Evolutionary conservation across 345 rosid species (phyloP).

Genomic region (Limnanthes douglasii): DNA sequence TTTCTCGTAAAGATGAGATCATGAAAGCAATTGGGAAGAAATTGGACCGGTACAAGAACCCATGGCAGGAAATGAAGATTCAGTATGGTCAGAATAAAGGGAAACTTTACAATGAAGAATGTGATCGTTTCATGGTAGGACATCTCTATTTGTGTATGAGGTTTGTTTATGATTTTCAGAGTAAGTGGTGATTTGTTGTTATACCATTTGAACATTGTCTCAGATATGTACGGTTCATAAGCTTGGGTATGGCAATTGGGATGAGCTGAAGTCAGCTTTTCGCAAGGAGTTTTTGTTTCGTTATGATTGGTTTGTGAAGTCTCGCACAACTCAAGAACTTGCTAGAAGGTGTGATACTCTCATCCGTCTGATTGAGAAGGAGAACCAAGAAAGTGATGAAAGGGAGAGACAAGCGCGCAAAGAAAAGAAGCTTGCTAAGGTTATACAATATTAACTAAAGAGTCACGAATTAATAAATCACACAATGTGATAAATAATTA

Average conservation of each 20-base stretch:
- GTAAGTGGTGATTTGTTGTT: too few species aligned
- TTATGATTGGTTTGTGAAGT: slow-evolving; percentile 99
- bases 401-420: slow-evolving; percentile 97
- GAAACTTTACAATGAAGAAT: slow-evolving; percentile 92
- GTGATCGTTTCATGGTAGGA: slow-evolving; percentile 81
- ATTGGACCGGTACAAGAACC: slow-evolving; percentile 97
- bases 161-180: neutral
- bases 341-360: slow-evolving; percentile 96
- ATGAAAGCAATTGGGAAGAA: slow-evolving; percentile 99
- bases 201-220: too few species aligned
- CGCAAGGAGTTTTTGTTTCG: slow-evolving; percentile 86
- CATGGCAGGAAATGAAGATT: slow-evolving; percentile 97
- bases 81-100: slow-evolving; percentile 99
- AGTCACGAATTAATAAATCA: too few species aligned
- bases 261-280: slow-evolving; percentile 94
- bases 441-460: slow-evolving; percentile 7
- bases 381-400: slow-evolving; percentile 94
- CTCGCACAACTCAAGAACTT: slow-evolving; percentile 96
- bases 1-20: slow-evolving; percentile 95
- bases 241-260: slow-evolving; percentile 99
- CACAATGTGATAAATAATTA: neutral
- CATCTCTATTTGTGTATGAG: neutral
- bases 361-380: slow-evolving; percentile 92
- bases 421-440: slow-evolving; percentile 99
- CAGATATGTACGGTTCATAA: slow-evolving; percentile 99